Conservation (phyloP, 805 yeast species). For the Wickerhamomyces rabaulensis region DNA sequence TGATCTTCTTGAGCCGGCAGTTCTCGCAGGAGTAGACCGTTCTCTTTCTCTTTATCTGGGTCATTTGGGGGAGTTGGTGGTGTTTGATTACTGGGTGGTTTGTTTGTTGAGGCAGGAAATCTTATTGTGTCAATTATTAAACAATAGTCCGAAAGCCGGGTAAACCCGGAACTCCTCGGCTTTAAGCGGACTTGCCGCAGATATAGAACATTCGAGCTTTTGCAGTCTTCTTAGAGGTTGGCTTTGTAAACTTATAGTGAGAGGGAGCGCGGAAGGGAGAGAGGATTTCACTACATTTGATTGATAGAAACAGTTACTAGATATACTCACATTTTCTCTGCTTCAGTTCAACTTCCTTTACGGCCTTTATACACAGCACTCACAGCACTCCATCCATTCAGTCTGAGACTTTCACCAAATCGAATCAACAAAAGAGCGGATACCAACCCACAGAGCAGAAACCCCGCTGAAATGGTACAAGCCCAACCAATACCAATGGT, state of each 20-base stretch:
- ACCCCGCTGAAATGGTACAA: conserved; percentile 42
- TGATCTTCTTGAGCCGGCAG: conserved; percentile 8
- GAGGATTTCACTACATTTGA: no score
- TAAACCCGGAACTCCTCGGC: neutral
- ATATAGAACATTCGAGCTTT: no score
- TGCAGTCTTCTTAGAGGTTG: no score
- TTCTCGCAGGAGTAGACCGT: conserved; percentile 8
- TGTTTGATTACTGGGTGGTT: neutral
- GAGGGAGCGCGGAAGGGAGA: no score
- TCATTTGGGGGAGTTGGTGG: neutral
- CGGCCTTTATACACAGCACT: no score
- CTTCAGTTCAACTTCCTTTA: no score
- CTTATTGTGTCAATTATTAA: neutral
- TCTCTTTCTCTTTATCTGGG: conserved; percentile 3
- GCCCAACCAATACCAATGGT: conserved; percentile 55
- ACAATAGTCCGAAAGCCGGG: neutral
- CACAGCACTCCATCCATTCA: neutral
- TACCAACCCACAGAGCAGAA: conserved; percentile 1
- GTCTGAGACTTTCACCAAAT: conserved; percentile 5
- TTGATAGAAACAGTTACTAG: no score
- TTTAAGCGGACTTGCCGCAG: no score
- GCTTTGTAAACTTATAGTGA: no score
- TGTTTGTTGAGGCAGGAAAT: no score
- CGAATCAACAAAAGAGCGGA: neutral
- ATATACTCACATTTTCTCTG: no score